phyloP scores from a whole-genome alignment of 2,329 filamentous ascomycete genomes.

The Ascochyta lentis region DNA sequence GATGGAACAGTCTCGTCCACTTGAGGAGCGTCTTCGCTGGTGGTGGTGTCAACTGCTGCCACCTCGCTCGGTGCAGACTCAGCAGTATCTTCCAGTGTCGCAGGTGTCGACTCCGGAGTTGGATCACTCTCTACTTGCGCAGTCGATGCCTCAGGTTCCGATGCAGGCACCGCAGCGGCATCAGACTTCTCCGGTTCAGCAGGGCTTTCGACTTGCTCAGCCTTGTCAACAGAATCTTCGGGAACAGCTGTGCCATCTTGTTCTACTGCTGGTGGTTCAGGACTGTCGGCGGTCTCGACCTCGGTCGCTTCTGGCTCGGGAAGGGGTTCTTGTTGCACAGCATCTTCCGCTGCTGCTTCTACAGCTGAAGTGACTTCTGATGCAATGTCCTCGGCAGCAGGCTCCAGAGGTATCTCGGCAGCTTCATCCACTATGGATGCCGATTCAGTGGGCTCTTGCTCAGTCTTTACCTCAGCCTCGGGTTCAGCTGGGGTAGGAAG shows the following conservation, averaged over 20 bases:
- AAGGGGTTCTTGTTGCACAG: not conserved
- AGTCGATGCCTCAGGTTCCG: not conserved
- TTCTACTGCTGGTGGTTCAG: not conserved
- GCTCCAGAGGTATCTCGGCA: not conserved
- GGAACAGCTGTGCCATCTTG: not conserved
- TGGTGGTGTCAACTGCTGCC: not conserved
- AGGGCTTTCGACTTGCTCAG: not conserved
- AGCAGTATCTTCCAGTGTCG: not conserved
- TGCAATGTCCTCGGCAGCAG: not conserved
- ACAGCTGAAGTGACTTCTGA: not conserved
- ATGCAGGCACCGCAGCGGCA: not conserved
- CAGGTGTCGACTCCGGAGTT: not conserved
- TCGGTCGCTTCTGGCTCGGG: not conserved
- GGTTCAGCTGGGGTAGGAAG: not conserved
- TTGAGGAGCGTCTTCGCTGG: not conserved
- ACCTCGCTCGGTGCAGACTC: not conserved
- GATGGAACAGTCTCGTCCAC: not conserved
- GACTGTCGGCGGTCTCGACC: not conserved
- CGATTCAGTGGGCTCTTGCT: not conserved
- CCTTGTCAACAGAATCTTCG: not conserved
- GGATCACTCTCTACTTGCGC: not conserved
- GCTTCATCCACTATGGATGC: not conserved
- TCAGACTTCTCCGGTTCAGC: not conserved
- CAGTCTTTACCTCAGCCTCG: not conserved
- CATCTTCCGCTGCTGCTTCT: conserved; percentile 1